Base-by-base conservation (phyloP, 2,329 filamentous ascomycete species). In the Drechslerella coelobrocha region DNA sequence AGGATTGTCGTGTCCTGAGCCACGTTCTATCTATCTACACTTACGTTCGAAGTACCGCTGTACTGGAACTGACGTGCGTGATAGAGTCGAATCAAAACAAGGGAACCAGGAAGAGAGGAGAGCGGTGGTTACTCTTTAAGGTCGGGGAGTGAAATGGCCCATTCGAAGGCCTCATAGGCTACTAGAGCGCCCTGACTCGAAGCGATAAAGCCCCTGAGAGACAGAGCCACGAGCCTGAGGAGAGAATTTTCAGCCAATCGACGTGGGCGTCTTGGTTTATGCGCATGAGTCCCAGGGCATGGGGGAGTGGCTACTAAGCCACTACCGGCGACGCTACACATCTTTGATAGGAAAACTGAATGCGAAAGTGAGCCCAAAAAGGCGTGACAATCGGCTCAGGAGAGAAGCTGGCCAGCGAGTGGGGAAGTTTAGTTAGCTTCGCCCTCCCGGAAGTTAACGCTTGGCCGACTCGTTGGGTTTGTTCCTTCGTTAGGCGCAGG, bases 1-100 rank as follows among this genome's bases (percentile, higher is more conserved):
- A 71, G 59, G 66, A 71, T 71, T 71, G 29, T 54, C 66, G 66
- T 71, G 66, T 71, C 66, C 66, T 60, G 50, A 71, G 66, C 66
- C 66, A 71, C 66, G 66, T 63, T 69, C 66, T 54, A 63, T 54
- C 66, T 63, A 71, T 45, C 66, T 63, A 63, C 66, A 60, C 47
- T 61, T 50, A 51, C 17, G 56, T 59, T 71, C 66, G 21, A 23
- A 60, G 53, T 68, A 61, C 66, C 59, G 51, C 48, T 52, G 66
- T 54, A 71, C 66, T 39, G 55, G 66, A 71, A 71, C 66, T 60
- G 66, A 63, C 66, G 66, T 71, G 66, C 61, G 66, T 19, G 41
- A 45, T 59, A 71, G 59, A 59, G 39, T 71, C 60, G 60, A 55
- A 63, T 55, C 59, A 63, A 69, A 71, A 63, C 66, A 63, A 60